These are phyloP conservation scores for Brasilioporus rufonigricans DNA, from an alignment of 768 basidiomycete genomes.

Conservation along the genomic window DNA sequence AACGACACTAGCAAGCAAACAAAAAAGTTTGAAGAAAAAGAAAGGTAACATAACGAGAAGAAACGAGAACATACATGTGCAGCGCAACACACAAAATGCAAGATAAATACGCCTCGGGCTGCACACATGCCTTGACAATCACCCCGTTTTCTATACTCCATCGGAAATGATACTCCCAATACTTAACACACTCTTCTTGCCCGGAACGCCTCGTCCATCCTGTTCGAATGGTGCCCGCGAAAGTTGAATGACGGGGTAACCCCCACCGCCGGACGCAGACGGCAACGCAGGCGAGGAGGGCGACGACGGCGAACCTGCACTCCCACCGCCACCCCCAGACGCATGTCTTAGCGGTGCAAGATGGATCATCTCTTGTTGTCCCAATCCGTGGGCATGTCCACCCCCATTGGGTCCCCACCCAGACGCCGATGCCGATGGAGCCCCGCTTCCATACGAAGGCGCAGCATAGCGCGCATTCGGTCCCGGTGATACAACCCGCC, in stretches of 20 bases:
- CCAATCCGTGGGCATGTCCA: conserved; percentile 16
- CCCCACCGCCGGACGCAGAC: conserved; percentile 11
- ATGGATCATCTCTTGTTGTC: conserved; percentile 34
- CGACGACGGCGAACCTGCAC: conserved; percentile 20
- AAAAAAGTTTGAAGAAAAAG: too few relatives aligned
- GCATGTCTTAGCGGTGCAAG: conserved; percentile 34
- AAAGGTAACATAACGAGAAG: too few relatives aligned
- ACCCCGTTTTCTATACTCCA: conserved; percentile 12
- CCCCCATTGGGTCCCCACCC: conserved; percentile 20
- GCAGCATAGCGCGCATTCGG: conserved; percentile 19
- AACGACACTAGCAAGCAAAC: too few relatives aligned
- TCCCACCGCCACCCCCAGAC: conserved; percentile 9
- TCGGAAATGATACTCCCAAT: conserved; percentile 73
- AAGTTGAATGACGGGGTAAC: conserved; percentile 30
- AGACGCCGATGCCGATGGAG: background rate
- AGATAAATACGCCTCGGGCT: background rate
- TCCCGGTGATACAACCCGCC: conserved; percentile 19
- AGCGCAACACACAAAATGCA: background rate
- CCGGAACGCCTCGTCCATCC: conserved; percentile 20
- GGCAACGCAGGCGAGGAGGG: conserved; percentile 30
- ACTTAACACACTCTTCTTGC: conserved; percentile 67
- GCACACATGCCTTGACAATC: too few relatives aligned
- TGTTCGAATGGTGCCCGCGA: conserved; percentile 33
- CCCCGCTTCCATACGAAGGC: conserved; percentile 7
- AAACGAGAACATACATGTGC: background rate